Evolutionary conservation across 768 basidiomycete species (phyloP).

Genomic region (Pleurotus djamor): DNA sequence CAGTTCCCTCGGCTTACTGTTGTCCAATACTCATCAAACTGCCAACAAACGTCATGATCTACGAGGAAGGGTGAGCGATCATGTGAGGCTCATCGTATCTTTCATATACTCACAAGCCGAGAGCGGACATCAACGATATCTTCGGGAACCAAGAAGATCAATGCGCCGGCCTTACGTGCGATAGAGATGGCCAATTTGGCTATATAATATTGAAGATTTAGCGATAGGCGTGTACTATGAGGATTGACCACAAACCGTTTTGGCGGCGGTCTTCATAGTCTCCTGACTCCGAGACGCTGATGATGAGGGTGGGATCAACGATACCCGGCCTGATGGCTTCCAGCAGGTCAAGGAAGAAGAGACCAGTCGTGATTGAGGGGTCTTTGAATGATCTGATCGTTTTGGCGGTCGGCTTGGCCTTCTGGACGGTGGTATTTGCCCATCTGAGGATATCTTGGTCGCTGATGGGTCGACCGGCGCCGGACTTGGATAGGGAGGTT

Average conservation of each 20-base stretch:
- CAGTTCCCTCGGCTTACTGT: constrained; percentile 22
- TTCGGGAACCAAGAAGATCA: constrained; percentile 97
- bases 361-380: constrained; percentile 78
- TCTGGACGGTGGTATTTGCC: constrained; percentile 90
- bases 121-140: constrained; percentile 95
- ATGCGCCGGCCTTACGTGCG: constrained; percentile 94
- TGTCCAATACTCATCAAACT: constrained; percentile 78
- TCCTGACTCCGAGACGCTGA: constrained; percentile 55
- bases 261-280: constrained; percentile 87
- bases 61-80: background rate
- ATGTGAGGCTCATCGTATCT: background rate
- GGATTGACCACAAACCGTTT: constrained; percentile 63
- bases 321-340: constrained; percentile 93
- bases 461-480: constrained; percentile 78
- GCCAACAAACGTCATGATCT: constrained; percentile 96
- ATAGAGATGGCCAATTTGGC: constrained; percentile 98
- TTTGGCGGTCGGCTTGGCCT: constrained; percentile 53
- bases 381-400: constrained; percentile 94
- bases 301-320: constrained; percentile 84
- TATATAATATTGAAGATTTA: constrained; percentile 24
- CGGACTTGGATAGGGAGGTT: constrained; percentile 62
- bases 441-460: constrained; percentile 95
- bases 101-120: constrained; percentile 61
- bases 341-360: constrained; percentile 92
- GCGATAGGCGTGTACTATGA: background rate